phyloP scores from a whole-genome alignment of 169 alveolate species.

The Plasmodium gaboni region DNA sequence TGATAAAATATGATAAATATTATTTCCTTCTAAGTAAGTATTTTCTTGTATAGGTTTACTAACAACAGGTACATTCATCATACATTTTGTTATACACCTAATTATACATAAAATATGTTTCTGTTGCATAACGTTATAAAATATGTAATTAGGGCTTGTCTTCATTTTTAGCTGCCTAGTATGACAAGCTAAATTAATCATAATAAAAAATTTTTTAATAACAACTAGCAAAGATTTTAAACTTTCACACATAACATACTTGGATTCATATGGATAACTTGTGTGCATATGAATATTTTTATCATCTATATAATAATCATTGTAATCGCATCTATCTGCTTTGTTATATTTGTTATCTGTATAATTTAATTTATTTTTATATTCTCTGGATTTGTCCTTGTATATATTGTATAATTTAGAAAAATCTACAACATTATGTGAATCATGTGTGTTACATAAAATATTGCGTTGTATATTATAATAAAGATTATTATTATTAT shows the following conservation, averaged over 20 bases:
- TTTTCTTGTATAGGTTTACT: constrained; percentile 74
- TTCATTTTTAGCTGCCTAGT: constrained; percentile 35
- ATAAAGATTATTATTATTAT: not conserved
- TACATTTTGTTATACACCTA: constrained; percentile 72
- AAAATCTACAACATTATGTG: not conserved
- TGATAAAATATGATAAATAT: constrained; percentile 24
- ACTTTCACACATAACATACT: constrained; percentile 76
- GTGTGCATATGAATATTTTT: constrained; percentile 36
- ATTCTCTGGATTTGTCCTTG: not conserved
- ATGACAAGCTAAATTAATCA: constrained; percentile 54
- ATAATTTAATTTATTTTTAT: not conserved
- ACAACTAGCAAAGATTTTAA: constrained; percentile 60
- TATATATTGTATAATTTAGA: not conserved
- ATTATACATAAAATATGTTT: constrained; percentile 70
- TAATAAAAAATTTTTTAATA: constrained; percentile 63
- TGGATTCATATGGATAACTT: constrained; percentile 51
- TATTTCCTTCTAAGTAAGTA: constrained; percentile 16
- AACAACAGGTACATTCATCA: constrained; percentile 76
- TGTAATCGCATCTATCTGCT: constrained; percentile 12
- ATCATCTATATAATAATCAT: constrained; percentile 74
- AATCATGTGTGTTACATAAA: not conserved
- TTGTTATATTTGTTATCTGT: not conserved
- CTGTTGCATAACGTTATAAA: constrained; percentile 63
- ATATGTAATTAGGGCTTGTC: constrained; percentile 27
- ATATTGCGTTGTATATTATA: not conserved